Conservation (phyloP, 2,329 filamentous ascomycete species). For the Colletotrichum australisinense region DNA sequence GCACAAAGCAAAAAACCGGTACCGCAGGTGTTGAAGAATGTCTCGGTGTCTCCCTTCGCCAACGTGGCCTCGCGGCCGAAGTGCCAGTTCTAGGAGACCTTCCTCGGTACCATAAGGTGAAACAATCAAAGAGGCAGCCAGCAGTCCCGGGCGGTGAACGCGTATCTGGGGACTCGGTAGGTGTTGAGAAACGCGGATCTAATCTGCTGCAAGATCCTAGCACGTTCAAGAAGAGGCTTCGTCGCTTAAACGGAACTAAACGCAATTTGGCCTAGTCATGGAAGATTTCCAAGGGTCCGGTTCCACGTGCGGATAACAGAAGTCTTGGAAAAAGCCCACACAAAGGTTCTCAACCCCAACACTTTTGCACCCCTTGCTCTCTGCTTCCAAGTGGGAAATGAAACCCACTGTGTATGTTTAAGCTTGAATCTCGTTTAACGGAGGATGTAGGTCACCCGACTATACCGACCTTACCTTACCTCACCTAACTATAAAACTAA, state of each 20-base stretch:
- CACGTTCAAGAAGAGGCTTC: slow-evolving; percentile 10
- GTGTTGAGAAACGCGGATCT: slow-evolving; percentile 33
- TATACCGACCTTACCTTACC: too few relatives aligned
- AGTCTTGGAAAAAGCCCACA: slow-evolving; percentile 21
- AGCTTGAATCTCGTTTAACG: slow-evolving; percentile 25
- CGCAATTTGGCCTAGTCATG: neutral
- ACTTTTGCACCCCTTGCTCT: slow-evolving; percentile 28
- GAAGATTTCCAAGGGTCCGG: slow-evolving; percentile 19
- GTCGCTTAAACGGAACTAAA: slow-evolving; percentile 23
- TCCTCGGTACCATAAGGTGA: neutral
- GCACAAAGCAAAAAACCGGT: neutral
- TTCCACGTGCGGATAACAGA: slow-evolving; percentile 21
- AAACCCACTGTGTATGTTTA: slow-evolving; percentile 25
- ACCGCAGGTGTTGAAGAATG: neutral
- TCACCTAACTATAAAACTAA: too few relatives aligned
- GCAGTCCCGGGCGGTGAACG: slow-evolving; percentile 26
- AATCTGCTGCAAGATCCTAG: neutral
- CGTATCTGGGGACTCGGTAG: neutral
- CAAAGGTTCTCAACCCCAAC: slow-evolving; percentile 30
- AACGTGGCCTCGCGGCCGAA: neutral
- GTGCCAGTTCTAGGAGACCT: neutral
- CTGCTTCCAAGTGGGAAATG: slow-evolving; percentile 12
- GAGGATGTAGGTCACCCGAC: too few relatives aligned
- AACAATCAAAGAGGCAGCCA: slow-evolving; percentile 15
- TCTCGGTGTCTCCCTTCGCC: neutral